Base-by-base conservation (phyloP, 2,329 filamentous ascomycete genomes). In the Ceratocystis ficicola region DNA sequence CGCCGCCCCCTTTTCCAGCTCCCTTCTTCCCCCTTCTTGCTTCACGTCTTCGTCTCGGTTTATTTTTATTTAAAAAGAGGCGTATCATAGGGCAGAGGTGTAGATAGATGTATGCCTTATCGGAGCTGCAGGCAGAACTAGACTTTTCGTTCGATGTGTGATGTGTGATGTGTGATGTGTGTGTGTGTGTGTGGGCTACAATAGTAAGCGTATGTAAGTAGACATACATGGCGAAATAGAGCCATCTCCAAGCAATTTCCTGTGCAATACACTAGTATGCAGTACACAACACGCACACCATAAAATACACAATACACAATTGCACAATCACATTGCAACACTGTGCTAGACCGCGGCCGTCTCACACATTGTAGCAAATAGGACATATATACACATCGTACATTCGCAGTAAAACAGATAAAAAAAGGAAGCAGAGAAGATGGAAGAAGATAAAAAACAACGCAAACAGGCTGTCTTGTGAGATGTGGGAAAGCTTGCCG, bases 391-490 rank as follows among this genome's bases (percentile, higher is more conserved):
- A 32, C 30, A 32, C 30, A 32, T 32, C 30, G 30, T 32, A 32
- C 30, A 32, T 25, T 55, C 25, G 20, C 20, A 55, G 7, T 22
- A 55, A 28, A 28, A 52, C n/a, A 5, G 22, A 22, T 10, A 22
- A 52, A 22, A 22, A 20, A 22, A 52, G 48, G 22, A 52, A 52
- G 22, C 1, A 52, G n/a, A 20, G 22, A n/a, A 52, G 4, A 52
- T 10, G 7, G 20, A 52, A 52, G 17, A 10, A 52, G 20, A 52
- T 52, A 52, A 52, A 8, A 25, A 52, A 52, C 44, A 12, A 52
- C 48, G 48, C 48, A 52, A 52, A 52, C 48, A 52, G 48, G 48
- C 48, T 52, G 48, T 25, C 48, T 52, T 55, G 50, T 55, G 50
- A 55, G 25, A 55, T 20, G 7, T 55, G 50, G 25, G 7, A 8